phyloP scores from a whole-genome alignment of 345 rosid species.

The Citropsis articulata region DNA sequence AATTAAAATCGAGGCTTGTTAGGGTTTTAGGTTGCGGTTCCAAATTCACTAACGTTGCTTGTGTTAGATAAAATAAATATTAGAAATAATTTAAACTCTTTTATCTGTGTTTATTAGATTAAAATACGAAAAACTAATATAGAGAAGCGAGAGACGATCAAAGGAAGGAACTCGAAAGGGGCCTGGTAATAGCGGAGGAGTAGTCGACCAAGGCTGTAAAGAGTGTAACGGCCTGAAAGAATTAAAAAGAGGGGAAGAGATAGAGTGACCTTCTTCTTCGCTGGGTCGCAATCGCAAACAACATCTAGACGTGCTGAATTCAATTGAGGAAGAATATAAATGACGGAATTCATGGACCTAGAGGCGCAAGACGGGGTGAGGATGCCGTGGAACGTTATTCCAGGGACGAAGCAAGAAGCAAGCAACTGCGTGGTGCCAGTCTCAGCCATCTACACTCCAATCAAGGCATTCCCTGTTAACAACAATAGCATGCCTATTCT shows the following conservation, averaged over 20 bases:
- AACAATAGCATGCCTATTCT: slow-evolving; percentile 45
- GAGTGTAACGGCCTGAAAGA: neutral
- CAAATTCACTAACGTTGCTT: too few species aligned
- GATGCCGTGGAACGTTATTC: slow-evolving; percentile 90
- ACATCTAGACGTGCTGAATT: neutral
- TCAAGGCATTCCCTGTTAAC: slow-evolving; percentile 48
- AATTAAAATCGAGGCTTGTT: too few species aligned
- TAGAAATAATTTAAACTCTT: too few species aligned
- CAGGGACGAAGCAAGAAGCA: slow-evolving; percentile 67
- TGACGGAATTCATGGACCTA: slow-evolving; percentile 68
- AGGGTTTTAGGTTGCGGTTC: too few species aligned
- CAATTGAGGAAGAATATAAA: slow-evolving; percentile 4
- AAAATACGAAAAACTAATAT: too few species aligned
- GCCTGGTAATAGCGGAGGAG: neutral
- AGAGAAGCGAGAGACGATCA: too few species aligned
- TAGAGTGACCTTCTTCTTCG: neutral
- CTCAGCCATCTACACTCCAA: slow-evolving; percentile 78
- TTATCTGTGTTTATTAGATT: too few species aligned
- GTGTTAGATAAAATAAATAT: too few species aligned
- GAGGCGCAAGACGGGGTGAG: slow-evolving; percentile 76
- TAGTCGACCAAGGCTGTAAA: too few species aligned
- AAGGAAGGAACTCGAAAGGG: too few species aligned
- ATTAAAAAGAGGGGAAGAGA: neutral
- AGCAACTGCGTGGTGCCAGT: slow-evolving; percentile 73
- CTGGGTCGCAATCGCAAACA: neutral